A percentile compares a stretch with the other conserved stretches of the same genome.
Conservation (phyloP, 2,329 filamentous ascomycete species). For the Cercospora sesami region DNA sequence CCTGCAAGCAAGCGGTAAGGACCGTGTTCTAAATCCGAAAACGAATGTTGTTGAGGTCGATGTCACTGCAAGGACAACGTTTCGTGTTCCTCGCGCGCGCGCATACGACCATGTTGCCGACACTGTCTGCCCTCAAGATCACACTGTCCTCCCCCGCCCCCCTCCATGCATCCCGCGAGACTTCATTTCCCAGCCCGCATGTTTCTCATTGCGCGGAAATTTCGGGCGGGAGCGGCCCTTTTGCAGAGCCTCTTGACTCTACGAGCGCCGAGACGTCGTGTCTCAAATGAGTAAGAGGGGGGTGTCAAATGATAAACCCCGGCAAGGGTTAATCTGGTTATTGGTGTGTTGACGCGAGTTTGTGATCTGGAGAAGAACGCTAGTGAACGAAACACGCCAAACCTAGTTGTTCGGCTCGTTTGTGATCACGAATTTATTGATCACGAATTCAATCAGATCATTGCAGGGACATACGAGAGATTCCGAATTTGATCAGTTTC, state of each 20-base stretch:
- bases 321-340: background rate
- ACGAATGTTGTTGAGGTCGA: background rate
- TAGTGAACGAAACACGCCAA: background rate
- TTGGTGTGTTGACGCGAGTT: background rate
- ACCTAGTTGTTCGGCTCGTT: background rate
- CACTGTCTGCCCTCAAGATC: background rate
- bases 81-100: background rate
- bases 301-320: background rate
- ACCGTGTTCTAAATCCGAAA: background rate
- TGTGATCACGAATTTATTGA: background rate
- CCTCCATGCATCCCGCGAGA: background rate
- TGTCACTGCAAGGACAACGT: background rate
- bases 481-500: background rate
- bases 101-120: background rate
- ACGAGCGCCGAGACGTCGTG: background rate
- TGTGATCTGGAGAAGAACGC: background rate
- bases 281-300: background rate
- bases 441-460: background rate
- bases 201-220: background rate
- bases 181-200: background rate
- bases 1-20: background rate
- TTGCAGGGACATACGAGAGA: background rate
- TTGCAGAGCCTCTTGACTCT: background rate
- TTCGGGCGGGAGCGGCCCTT: background rate
- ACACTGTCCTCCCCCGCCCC: background rate